These are phyloP conservation scores for Stylosanthes scabra DNA, from an alignment of 331 rosid genomes.

Conservation along the genomic window DNA sequence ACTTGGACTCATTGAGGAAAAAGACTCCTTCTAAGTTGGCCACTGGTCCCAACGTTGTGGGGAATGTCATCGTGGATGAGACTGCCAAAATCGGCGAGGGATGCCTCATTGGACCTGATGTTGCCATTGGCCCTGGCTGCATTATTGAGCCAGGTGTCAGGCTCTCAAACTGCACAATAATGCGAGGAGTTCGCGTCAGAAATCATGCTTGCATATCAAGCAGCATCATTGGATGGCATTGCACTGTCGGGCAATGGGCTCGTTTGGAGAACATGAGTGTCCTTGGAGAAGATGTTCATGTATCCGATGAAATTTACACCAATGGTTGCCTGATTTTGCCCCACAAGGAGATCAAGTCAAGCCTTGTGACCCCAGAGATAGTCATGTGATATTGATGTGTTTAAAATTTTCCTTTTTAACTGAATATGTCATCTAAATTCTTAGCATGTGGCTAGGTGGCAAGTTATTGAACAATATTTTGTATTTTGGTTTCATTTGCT, in stretches of 20 bases:
- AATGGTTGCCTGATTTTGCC: constrained; percentile 93
- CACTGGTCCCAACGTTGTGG: constrained; percentile 71
- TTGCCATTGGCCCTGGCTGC: constrained; percentile 93
- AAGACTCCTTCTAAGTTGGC: constrained; percentile 69
- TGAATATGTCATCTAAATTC: background rate
- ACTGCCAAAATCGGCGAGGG: constrained; percentile 85
- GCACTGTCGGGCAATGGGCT: constrained; percentile 89
- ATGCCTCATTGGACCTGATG: constrained; percentile 92
- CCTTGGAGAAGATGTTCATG: constrained; percentile 93
- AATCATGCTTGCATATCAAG: constrained; percentile 81
- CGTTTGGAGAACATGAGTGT: constrained; percentile 91
- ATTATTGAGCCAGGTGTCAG: constrained; percentile 81
- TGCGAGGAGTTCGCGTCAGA: constrained; percentile 84
- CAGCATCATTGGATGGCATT: constrained; percentile 96
- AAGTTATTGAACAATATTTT: constrained; percentile 42
- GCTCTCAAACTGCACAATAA: constrained; percentile 83
- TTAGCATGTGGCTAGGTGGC: constrained; percentile 37
- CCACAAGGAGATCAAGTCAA: constrained; percentile 91
- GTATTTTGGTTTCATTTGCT: constrained; percentile 22
- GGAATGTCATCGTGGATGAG: constrained; percentile 84
- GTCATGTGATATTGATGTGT: constrained; percentile 65
- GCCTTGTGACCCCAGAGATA: constrained; percentile 90
- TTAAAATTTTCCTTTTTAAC: background rate
- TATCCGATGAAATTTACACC: constrained; percentile 82
- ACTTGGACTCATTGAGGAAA: constrained; percentile 78